Conservation (phyloP, 164 flowering plant species). For the Hamamelis virginiana region DNA sequence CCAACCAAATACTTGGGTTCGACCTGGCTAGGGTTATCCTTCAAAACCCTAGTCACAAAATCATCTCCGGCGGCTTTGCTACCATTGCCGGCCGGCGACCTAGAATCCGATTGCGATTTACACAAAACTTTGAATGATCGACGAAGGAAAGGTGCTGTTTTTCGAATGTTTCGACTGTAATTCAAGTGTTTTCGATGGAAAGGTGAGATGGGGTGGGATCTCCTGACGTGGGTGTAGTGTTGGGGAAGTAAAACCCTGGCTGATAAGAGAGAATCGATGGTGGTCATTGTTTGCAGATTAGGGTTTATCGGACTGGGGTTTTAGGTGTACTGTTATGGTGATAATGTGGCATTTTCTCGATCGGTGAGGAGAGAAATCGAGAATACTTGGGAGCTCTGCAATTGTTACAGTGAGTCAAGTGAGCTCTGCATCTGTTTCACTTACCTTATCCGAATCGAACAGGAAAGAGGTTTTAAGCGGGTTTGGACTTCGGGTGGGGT, state of each 20-base stretch:
- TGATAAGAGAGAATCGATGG: conserved; percentile 24
- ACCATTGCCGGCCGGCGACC: conserved; percentile 17
- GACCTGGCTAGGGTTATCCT: conserved; percentile 85
- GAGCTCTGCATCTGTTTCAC: no score
- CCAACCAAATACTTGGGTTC: conserved; percentile 73
- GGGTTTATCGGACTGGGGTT: conserved; percentile 8
- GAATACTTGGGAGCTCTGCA: neutral
- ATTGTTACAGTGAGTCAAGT: neutral
- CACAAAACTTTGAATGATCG: conserved; percentile 20
- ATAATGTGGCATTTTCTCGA: neutral
- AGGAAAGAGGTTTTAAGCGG: no score
- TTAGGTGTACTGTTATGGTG: neutral
- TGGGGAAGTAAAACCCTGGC: conserved; percentile 20
- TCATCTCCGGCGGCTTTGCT: conserved; percentile 43
- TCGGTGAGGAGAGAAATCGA: neutral
- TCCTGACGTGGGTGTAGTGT: neutral
- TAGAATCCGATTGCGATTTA: no score
- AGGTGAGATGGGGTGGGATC: conserved; percentile 7
- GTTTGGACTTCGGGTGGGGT: no score
- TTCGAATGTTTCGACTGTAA: neutral
- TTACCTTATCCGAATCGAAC: no score
- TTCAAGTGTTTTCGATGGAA: conserved; percentile 9
- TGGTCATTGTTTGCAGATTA: conserved; percentile 15
- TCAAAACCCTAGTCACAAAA: conserved; percentile 80
- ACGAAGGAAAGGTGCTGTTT: neutral